Evolutionary conservation across 2,329 filamentous ascomycete species (phyloP), one percentile per base, ranked within the genome.

Genomic region (Lachnellula cervina): DNA sequence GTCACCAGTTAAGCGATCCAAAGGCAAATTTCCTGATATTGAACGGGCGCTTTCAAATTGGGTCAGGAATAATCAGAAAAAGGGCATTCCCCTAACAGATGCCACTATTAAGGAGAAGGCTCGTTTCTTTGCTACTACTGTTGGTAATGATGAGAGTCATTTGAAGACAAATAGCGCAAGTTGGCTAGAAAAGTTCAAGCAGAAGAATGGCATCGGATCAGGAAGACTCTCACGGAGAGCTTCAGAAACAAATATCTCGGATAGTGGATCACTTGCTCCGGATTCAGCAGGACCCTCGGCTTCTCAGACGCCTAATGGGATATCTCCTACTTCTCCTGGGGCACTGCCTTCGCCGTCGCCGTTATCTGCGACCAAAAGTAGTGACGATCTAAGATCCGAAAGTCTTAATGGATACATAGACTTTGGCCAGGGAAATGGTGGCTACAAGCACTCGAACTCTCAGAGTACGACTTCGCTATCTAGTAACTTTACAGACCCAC

Each of bases 111-210:
- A 87, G 68, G 88, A 95, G 61, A 91, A 95, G 72, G 90, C 90
- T 1, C 80, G 80, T 49, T 86, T 90, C 60, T 97, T 97, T 70
- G 87, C 89, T 13, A 85, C 81, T 42, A 87, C 83, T 23, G 87
- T 86, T 35, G 85, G 84, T 25, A 83, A 84, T 55, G 81, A 84
- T 3, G 90, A 96, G 52, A 84, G 80, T 60, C 83, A 89, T 49
- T 72, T 87, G 54, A 89, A 87, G 65, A 81, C 82, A 49, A 81
- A 90, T 62, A 94, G 83, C 63, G 77, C 83, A 32, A 85, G 79
- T 63, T 97, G 93, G 92, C 79, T 97, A 35, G 90, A 96, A 68
- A 95, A 94, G 70, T 97, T 97, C 77, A 96, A 97, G 76, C 84
- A 90, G 69, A 96, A 93, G 74, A 74, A 73, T 16, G 76, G 64